These are phyloP conservation scores for Linum usitatissimum DNA, from an alignment of 345 rosid genomes.

Conservation along the genomic window DNA sequence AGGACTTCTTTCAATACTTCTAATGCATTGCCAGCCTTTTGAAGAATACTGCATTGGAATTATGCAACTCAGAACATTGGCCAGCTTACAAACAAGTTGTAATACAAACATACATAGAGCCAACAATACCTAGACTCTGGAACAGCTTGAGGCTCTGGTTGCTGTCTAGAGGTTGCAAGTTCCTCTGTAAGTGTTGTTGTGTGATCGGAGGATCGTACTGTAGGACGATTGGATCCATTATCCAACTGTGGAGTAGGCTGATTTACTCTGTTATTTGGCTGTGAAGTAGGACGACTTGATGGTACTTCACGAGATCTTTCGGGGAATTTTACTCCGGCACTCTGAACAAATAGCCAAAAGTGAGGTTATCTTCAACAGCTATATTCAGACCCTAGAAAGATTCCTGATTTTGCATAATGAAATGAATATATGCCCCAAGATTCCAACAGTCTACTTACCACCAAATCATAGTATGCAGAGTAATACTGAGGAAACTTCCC, in stretches of 20 bases:
- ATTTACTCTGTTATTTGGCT: conserved; percentile 4
- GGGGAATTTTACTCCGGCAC: conserved; percentile 78
- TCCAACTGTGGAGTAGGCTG: conserved; percentile 28
- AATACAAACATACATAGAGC: not conserved
- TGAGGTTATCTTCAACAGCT: conserved; percentile 3
- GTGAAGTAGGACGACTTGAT: conserved; percentile 20
- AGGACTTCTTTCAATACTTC: conserved; percentile 88
- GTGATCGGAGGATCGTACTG: conserved; percentile 30
- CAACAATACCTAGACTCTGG: conserved; percentile 68
- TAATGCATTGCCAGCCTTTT: conserved; percentile 73
- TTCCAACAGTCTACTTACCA: conserved; percentile 53
- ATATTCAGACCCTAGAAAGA: not conserved
- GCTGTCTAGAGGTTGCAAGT: conserved; percentile 42
- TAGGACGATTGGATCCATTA: conserved; percentile 22
- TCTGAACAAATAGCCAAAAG: conserved; percentile 31
- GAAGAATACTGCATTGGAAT: conserved; percentile 54
- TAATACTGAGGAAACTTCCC: conserved; percentile 91
- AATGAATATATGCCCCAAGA: no score
- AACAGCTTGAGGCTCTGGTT: conserved; percentile 34
- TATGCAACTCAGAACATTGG: conserved; percentile 5
- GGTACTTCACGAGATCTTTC: conserved; percentile 34
- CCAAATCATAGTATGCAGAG: conserved; percentile 70
- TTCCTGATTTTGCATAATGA: no score
- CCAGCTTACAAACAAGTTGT: not conserved
- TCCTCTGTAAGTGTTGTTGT: conserved; percentile 45